Evolutionary conservation across 2,329 filamentous ascomycete species (phyloP).

Genomic region (Reticulascus tulasneorum): DNA sequence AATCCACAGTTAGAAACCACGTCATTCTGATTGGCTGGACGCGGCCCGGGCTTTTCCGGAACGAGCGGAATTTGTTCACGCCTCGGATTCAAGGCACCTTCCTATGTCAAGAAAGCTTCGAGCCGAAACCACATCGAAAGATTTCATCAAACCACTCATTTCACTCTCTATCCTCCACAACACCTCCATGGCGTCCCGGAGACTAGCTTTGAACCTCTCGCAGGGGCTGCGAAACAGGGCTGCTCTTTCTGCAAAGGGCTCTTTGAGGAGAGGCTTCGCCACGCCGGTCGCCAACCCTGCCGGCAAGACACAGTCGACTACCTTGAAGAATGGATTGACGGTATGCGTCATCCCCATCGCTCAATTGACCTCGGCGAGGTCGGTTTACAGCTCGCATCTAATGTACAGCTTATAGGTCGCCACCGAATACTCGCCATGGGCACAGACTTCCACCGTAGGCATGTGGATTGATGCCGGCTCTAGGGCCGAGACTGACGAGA

Average conservation of each 20-base stretch:
- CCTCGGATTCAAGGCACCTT: constrained; percentile 38
- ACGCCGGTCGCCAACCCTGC: constrained; percentile 66
- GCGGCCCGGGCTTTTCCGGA: constrained; percentile 29
- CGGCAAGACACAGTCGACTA: constrained; percentile 91
- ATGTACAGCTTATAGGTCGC: constrained; percentile 64
- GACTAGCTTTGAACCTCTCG: constrained; percentile 92
- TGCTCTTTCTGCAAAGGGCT: constrained; percentile 73
- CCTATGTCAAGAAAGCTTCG: constrained; percentile 41
- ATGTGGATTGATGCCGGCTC: constrained; percentile 99
- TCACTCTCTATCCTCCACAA: constrained; percentile 44
- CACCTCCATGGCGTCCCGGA: constrained; percentile 85
- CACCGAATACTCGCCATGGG: constrained; percentile 96
- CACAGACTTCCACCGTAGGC: constrained; percentile 95
- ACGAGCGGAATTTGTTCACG: constrained; percentile 36
- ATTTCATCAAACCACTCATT: constrained; percentile 56
- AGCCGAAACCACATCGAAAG: constrained; percentile 35
- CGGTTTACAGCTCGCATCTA: constrained; percentile 18
- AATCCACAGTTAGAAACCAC: constrained; percentile 6
- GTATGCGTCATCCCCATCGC: constrained; percentile 44
- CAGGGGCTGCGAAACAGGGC: constrained; percentile 84
- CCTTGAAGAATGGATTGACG: constrained; percentile 94
- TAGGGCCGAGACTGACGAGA: constrained; percentile 95
- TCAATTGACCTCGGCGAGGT: constrained; percentile 32
- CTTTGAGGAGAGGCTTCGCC: constrained; percentile 82
- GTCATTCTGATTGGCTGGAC: constrained; percentile 28